Conservation (phyloP, 1,139 yeast species). For the Suhomyces wounanorum region DNA sequence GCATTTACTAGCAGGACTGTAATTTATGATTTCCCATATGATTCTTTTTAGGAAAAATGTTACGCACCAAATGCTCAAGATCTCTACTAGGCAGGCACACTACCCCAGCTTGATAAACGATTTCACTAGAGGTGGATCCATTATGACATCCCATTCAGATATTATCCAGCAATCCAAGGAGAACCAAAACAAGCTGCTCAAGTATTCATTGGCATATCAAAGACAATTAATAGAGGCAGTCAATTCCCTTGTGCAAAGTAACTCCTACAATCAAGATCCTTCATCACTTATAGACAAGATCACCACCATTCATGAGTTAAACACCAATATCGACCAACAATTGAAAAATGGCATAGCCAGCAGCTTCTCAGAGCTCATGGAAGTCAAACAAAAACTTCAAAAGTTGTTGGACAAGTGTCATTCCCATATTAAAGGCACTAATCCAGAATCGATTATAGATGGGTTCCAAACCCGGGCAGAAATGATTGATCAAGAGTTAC, state of each 20-base stretch:
- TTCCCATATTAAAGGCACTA: constrained; percentile 4
- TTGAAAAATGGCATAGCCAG: constrained; percentile 25
- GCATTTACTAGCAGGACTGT: too few relatives aligned
- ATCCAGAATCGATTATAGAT: constrained; percentile 15
- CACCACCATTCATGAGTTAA: constrained; percentile 46
- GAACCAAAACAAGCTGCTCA: constrained; percentile 32
- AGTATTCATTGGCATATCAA: constrained; percentile 31
- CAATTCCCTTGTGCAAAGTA: constrained; percentile 27
- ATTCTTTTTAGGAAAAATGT: too few relatives aligned
- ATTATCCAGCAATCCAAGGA: constrained; percentile 40
- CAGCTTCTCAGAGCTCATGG: constrained; percentile 26
- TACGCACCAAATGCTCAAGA: not conserved
- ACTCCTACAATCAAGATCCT: constrained; percentile 27
- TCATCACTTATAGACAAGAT: constrained; percentile 42
- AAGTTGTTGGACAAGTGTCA: constrained; percentile 23
- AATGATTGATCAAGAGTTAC: constrained; percentile 25
- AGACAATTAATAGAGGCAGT: constrained; percentile 32
- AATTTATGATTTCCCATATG: too few relatives aligned
- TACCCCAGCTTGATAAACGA: not conserved
- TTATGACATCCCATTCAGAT: constrained; percentile 27
- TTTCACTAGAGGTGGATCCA: not conserved
- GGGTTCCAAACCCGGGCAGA: constrained; percentile 26
- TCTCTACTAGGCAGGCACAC: not conserved
- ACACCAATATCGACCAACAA: constrained; percentile 41
- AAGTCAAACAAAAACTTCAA: constrained; percentile 23